Evolutionary conservation across 2,329 filamentous ascomycete genomes (phyloP).

Genomic region (Aspergillus pseudotamarii): DNA sequence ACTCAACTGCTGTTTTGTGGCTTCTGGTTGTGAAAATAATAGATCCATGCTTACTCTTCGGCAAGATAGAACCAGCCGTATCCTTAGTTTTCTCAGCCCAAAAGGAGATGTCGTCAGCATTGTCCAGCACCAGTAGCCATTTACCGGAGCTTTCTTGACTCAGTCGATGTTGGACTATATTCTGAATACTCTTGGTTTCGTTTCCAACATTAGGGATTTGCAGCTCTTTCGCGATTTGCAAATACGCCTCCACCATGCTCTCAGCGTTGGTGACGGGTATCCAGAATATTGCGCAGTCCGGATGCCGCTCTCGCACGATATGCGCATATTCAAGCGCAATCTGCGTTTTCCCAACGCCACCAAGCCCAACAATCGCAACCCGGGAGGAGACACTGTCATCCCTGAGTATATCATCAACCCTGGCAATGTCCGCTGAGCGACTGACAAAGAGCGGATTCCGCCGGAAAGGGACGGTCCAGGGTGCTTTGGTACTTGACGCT

Average conservation of each 20-base stretch:
- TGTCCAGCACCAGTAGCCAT: slow-evolving; percentile 1
- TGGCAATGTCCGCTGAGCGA: neutral
- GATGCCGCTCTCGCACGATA: neutral
- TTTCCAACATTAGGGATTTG: neutral
- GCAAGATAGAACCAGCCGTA: neutral
- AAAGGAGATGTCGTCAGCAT: neutral
- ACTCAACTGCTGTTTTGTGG: neutral
- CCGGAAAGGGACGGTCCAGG: neutral
- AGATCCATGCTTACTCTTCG: neutral
- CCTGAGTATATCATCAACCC: neutral
- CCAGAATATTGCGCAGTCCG: neutral
- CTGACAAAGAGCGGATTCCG: neutral
- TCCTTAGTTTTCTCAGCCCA: neutral
- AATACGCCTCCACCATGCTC: neutral
- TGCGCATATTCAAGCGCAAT: neutral
- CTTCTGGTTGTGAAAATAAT: slow-evolving; percentile 1
- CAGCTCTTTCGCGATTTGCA: neutral
- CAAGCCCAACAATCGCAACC: slow-evolving; percentile 17
- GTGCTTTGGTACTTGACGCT: neutral
- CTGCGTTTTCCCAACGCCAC: slow-evolving; percentile 1
- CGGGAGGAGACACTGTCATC: neutral
- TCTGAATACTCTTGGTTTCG: neutral
- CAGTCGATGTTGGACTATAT: neutral
- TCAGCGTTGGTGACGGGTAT: neutral
- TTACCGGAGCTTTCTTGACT: neutral